These are phyloP conservation scores for Helianthus tuberosus DNA, from an alignment of 129 eudicot genomes.

Conservation along the genomic window DNA sequence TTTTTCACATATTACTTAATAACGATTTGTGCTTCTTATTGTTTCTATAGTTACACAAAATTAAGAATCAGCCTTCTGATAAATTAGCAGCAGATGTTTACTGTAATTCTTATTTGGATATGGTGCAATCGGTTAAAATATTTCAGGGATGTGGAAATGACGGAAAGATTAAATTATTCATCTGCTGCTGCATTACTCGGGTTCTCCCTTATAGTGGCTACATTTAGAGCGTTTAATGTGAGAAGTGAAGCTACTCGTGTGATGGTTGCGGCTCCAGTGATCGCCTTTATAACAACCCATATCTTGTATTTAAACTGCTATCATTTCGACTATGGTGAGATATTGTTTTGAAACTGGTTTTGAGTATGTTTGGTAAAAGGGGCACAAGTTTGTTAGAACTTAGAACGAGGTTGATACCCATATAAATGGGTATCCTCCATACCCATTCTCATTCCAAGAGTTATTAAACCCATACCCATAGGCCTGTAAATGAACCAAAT, in stretches of 20 bases:
- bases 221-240: conserved; percentile 65
- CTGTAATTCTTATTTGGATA: conserved; percentile 13
- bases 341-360: background rate
- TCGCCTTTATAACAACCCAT: conserved; percentile 84
- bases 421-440: background rate
- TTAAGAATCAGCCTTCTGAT: conserved; percentile 1
- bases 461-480: background rate
- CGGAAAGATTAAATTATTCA: conserved; percentile 71
- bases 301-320: conserved; percentile 83
- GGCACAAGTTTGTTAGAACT: background rate
- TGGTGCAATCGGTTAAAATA: conserved; percentile 15
- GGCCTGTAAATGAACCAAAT: too few relatives aligned
- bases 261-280: conserved; percentile 89
- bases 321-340: conserved; percentile 74
- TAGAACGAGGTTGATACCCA: background rate
- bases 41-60: conserved; percentile 1
- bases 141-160: conserved; percentile 89
- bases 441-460: background rate
- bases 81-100: conserved; percentile 14
- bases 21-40: conserved; percentile 9
- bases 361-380: conserved; percentile 7
- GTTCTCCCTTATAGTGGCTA: conserved; percentile 72
- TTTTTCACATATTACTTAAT: conserved; percentile 16
- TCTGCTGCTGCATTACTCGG: conserved; percentile 84
- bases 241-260: conserved; percentile 84